These are phyloP conservation scores for Yarrowia hollandica DNA, from an alignment of 805 yeast genomes.

Conservation along the genomic window DNA sequence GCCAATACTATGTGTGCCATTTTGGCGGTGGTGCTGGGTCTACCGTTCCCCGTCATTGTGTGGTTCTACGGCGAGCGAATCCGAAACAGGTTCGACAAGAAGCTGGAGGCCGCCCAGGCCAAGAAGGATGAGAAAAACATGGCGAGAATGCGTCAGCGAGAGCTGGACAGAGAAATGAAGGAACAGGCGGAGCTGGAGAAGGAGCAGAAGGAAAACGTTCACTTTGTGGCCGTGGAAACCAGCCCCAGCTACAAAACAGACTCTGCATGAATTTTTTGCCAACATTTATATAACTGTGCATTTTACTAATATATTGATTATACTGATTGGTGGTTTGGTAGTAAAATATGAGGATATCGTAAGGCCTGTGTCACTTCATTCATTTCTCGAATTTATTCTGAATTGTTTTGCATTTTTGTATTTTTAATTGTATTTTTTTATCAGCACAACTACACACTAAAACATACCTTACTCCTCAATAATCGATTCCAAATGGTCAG, in stretches of 20 bases:
- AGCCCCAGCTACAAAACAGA: neutral
- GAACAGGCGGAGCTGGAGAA: neutral
- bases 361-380: too few species aligned
- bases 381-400: too few species aligned
- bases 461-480: too few species aligned
- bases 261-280: constrained; percentile 4
- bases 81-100: constrained; percentile 58
- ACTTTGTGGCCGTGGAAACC: neutral
- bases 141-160: constrained; percentile 35
- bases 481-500: too few species aligned
- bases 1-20: constrained; percentile 65
- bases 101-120: constrained; percentile 51
- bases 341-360: too few species aligned
- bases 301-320: constrained; percentile 12
- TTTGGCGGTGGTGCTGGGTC: constrained; percentile 56
- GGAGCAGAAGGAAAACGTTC: neutral
- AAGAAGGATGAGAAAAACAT: constrained; percentile 48
- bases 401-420: too few species aligned
- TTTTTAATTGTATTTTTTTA: too few species aligned
- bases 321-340: too few species aligned
- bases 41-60: constrained; percentile 65
- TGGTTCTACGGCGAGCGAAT: constrained; percentile 56
- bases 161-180: constrained; percentile 8
- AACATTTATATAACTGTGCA: neutral
- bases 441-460: too few species aligned